Evolutionary conservation across 768 basidiomycete genomes (phyloP).

Genomic region (Asterophora parasitica): DNA sequence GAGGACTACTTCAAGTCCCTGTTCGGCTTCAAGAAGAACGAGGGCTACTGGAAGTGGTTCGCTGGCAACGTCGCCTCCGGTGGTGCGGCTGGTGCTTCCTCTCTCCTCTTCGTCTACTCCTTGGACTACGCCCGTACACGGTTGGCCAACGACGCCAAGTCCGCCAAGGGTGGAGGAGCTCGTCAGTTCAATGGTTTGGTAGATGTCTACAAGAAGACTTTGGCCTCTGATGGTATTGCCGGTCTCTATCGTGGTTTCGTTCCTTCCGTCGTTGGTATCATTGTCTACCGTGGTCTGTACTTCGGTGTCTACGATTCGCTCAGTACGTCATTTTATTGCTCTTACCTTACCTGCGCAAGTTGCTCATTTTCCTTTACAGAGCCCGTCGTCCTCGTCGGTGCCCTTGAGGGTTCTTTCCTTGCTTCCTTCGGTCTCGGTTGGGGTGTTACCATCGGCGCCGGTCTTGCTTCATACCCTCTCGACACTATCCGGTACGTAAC

Average conservation of each 20-base stretch:
- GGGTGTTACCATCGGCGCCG: constrained; percentile 99
- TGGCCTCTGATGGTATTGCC: constrained; percentile 94
- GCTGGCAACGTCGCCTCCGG: constrained; percentile 96
- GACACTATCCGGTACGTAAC: constrained; percentile 77
- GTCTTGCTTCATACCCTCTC: constrained; percentile 95
- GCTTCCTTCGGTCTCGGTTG: constrained; percentile 97
- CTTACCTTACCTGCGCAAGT: constrained; percentile 4
- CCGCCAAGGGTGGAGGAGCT: constrained; percentile 80
- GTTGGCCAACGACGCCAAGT: constrained; percentile 97
- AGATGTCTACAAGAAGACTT: constrained; percentile 96
- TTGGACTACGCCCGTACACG: constrained; percentile 99
- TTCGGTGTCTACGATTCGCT: constrained; percentile 96
- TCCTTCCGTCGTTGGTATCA: constrained; percentile 98
- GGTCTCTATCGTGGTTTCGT: constrained; percentile 99
- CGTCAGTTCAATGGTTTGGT: constrained; percentile 99
- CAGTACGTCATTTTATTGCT: constrained; percentile 46
- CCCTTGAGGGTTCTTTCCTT: constrained; percentile 93
- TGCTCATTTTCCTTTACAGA: constrained; percentile 42
- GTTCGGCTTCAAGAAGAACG: constrained; percentile 97
- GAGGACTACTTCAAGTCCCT: constrained; percentile 99
- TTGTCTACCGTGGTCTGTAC: constrained; percentile 99
- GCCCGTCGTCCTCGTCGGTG: constrained; percentile 95
- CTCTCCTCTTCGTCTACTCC: constrained; percentile 98
- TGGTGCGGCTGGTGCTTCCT: constrained; percentile 99
- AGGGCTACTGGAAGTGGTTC: constrained; percentile 99